phyloP scores from a whole-genome alignment of 164 flowering plant genomes.

The Vitis rupestris region DNA sequence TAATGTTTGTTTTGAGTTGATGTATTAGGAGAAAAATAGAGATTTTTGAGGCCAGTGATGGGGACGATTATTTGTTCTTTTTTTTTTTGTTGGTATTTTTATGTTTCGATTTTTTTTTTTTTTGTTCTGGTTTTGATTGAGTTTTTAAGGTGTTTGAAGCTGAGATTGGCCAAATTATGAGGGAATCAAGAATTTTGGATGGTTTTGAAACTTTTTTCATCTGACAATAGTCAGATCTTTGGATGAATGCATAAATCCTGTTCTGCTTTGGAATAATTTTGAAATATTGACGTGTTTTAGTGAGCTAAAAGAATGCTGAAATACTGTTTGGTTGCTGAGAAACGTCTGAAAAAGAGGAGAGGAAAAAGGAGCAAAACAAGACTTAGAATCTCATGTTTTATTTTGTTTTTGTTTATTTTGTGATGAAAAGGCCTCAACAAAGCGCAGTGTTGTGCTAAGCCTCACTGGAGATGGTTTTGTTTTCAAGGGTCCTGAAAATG shows the following conservation, averaged over 20 bases:
- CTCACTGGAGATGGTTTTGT: no score
- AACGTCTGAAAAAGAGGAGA: neutral
- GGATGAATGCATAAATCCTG: neutral
- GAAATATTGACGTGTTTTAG: no score
- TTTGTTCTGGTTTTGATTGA: neutral
- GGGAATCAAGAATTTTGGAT: conserved; percentile 1
- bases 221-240: neutral
- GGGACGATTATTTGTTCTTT: neutral
- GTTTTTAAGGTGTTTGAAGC: neutral
- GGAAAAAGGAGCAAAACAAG: neutral
- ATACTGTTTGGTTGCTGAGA: neutral
- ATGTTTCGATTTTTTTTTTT: neutral
- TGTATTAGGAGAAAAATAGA: neutral
- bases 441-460: no score
- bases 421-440: no score
- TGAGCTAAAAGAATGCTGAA: no score
- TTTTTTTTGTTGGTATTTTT: neutral
- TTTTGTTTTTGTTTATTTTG: no score
- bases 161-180: neutral
- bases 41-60: no score
- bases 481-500: no score
- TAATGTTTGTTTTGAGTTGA: neutral
- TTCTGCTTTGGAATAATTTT: no score
- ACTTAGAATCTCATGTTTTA: no score
- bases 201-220: neutral